Evolutionary conservation across 2,329 filamentous ascomycete species (phyloP).

Genomic region (Verticillium isaacii): DNA sequence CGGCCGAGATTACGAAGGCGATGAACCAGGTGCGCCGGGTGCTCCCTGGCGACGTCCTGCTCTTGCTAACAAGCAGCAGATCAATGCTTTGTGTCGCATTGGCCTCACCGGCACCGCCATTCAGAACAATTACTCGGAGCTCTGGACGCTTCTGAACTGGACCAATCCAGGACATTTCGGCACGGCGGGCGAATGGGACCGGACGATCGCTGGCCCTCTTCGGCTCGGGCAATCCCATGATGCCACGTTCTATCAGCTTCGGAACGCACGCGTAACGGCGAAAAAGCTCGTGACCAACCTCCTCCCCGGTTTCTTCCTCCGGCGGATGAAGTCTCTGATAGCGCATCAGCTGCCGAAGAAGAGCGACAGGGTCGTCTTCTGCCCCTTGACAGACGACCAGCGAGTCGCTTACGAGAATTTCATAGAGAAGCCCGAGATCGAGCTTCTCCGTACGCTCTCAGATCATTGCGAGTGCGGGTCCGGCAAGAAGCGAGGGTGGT

Average conservation of each 20-base stretch:
- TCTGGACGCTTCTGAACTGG: slow-evolving; percentile 97
- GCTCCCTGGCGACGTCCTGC: background rate
- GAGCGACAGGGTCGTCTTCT: slow-evolving; percentile 91
- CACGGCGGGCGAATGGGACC: slow-evolving; percentile 68
- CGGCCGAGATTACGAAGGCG: slow-evolving; percentile 72
- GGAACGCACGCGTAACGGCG: slow-evolving; percentile 74
- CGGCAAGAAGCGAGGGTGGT: slow-evolving; percentile 72
- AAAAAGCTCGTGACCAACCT: slow-evolving; percentile 82
- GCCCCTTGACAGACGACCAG: slow-evolving; percentile 79
- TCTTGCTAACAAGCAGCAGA: slow-evolving; percentile 15
- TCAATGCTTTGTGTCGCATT: slow-evolving; percentile 89
- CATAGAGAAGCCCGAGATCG: slow-evolving; percentile 66
- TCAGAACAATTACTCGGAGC: slow-evolving; percentile 95
- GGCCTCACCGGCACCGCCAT: slow-evolving; percentile 94
- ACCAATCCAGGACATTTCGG: slow-evolving; percentile 75
- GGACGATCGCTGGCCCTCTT: slow-evolving; percentile 72
- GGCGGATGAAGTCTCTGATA: slow-evolving; percentile 89
- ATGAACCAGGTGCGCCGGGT: slow-evolving; percentile 59
- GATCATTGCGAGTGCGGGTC: slow-evolving; percentile 68
- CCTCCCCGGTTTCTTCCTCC: slow-evolving; percentile 82
- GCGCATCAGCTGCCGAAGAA: slow-evolving; percentile 92
- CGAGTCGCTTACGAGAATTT: slow-evolving; percentile 78
- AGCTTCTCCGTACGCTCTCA: slow-evolving; percentile 62
- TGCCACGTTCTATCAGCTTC: slow-evolving; percentile 78
- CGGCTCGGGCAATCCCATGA: slow-evolving; percentile 89